Base-by-base conservation (phyloP, 495 filamentous ascomycete genomes). In the Penicillium pancosmium region DNA sequence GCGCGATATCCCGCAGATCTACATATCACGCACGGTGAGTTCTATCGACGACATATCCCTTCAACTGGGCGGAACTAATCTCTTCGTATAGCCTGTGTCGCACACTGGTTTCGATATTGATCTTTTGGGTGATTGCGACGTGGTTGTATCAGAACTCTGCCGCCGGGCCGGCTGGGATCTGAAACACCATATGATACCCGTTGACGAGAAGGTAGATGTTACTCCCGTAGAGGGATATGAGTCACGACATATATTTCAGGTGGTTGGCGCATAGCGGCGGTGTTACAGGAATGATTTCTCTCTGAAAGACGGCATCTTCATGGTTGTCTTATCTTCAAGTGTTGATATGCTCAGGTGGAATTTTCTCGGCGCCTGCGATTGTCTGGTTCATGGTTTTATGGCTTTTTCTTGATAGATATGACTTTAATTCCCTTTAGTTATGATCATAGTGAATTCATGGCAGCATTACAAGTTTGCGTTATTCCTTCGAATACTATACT, bases 101-200 rank as follows among this genome's bases (percentile, higher is more conserved):
- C 94, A 98, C 68, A 87, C 95, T 54, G 89, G 93, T 61, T 99
- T 99, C 51, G 94, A 99, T 72, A 88, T 99, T 56, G 91, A 97
- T 72, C 78, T 99, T 43, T 80, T 97, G 46, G 94, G 94, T 25
- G 91, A 97, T 64, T 97, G 94, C 71, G 94, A 99, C 67, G 84
- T 90, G 18, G 86, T 98, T 34, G 91, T 98, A 3, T 85, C 87
- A 0, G 95, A 98, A 76, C 86, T 99, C 23, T 94, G 91, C 68
- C 84, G 89, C 23, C 82, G 91, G 13, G 88, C 87, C 2, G 90
- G 90, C 3, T 99, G 94, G 94, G 83, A 88, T n/a, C 71, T 98
- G 43, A 64, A 84, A n/a, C 93, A 98, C 66, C 83, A 90, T 49
- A 96, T 96, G 93, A 83, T 95, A 53, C 84, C 86, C n/a, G 70